A percentile compares a stretch with the other conserved stretches of the same genome.
phyloP scores from a whole-genome alignment of 2,329 filamentous ascomycete genomes.

The Didymella arachidicola region DNA sequence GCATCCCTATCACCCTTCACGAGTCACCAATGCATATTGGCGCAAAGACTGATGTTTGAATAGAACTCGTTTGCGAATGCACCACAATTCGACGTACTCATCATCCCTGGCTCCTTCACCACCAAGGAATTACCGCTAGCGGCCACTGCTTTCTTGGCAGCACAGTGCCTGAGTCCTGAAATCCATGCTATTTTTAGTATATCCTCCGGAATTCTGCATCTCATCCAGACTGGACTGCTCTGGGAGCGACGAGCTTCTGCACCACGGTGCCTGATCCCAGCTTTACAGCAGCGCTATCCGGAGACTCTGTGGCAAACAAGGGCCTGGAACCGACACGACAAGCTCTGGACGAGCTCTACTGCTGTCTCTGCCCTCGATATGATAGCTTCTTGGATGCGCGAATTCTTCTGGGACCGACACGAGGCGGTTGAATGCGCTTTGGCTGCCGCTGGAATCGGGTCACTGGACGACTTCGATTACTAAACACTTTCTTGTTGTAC shows the following conservation, averaged over 20 bases:
- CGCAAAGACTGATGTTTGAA: conserved; percentile 26
- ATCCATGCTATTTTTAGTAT: conserved; percentile 43
- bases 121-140: conserved; percentile 30
- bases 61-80: conserved; percentile 48
- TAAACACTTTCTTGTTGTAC: conserved; percentile 17
- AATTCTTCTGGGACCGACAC: conserved; percentile 49
- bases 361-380: conserved; percentile 45
- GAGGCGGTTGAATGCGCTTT: conserved; percentile 43
- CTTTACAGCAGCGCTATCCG: conserved; percentile 39
- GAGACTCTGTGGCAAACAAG: conserved; percentile 41
- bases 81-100: conserved; percentile 47
- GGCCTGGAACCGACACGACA: conserved; percentile 42
- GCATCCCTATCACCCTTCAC: conserved; percentile 16
- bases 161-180: conserved; percentile 36
- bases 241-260: conserved; percentile 39
- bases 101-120: conserved; percentile 46
- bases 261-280: conserved; percentile 35
- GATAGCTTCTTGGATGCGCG: conserved; percentile 45
- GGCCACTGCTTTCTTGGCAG: conserved; percentile 37
- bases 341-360: conserved; percentile 46
- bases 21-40: background rate
- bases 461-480: conserved; percentile 37
- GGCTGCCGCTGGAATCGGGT: conserved; percentile 38
- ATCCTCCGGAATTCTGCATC: conserved; percentile 42
- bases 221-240: conserved; percentile 40